Evolutionary conservation across 176 grass and related monocot species (phyloP).

Genomic region (Oryza meyeriana): DNA sequence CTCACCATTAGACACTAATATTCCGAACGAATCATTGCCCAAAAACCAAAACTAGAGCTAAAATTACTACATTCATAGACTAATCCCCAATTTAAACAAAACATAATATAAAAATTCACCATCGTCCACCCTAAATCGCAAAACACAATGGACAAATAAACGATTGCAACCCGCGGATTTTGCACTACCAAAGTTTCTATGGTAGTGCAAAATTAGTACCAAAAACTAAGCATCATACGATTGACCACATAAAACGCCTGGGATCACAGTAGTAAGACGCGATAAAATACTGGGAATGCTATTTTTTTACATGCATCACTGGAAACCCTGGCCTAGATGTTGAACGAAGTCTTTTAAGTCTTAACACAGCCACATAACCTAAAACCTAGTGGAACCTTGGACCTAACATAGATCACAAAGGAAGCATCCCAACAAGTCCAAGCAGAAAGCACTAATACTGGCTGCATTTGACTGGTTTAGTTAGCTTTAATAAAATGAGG

Average conservation of each 20-base stretch:
- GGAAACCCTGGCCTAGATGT: conserved; percentile 6
- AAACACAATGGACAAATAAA: too few species aligned
- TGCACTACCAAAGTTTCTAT: too few species aligned
- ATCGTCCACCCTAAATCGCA: too few species aligned
- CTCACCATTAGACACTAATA: too few species aligned
- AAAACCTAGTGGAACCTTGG: conserved; percentile 29
- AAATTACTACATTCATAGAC: too few species aligned
- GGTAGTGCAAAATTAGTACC: too few species aligned
- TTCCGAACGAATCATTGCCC: too few species aligned
- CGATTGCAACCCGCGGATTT: too few species aligned
- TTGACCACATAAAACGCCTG: conserved; percentile 15
- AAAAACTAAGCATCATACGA: too few species aligned
- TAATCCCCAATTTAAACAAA: too few species aligned
- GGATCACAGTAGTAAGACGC: neutral
- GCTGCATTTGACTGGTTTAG: conserved; percentile 13
- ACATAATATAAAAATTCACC: too few species aligned
- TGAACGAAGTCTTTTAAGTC: neutral
- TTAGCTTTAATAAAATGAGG: conserved; percentile 76
- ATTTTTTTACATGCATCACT: conserved; percentile 33
- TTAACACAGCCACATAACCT: conserved; percentile 1
- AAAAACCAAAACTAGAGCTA: too few species aligned
- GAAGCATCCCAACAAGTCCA: conserved; percentile 12
- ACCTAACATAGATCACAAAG: conserved; percentile 26
- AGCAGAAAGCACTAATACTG: neutral
- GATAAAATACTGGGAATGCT: conserved; percentile 20